Percentiles rank a stretch among this genome's conserved stretches.
phyloP scores from a whole-genome alignment of 2,329 filamentous ascomycete genomes.

The Alternaria alternata region DNA sequence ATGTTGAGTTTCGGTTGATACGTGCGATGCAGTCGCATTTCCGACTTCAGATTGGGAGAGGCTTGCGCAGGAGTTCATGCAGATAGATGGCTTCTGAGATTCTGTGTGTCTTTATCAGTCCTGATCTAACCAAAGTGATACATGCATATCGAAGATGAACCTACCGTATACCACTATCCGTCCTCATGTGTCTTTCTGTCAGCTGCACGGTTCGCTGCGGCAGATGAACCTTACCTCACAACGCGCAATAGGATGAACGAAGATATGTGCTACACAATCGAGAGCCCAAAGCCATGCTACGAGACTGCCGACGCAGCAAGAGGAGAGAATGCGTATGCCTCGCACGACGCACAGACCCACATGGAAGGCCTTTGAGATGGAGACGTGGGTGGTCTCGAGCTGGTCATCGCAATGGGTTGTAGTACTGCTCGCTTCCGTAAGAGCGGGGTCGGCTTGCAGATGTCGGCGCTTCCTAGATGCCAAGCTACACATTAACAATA shows the following conservation, averaged over 20 bases:
- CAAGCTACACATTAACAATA: conserved; percentile 10
- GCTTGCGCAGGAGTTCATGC: conserved; percentile 1
- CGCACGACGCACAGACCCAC: not conserved
- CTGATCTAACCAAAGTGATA: not conserved
- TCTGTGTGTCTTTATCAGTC: conserved; percentile 12
- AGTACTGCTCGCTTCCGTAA: conserved; percentile 16
- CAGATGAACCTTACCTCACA: not conserved
- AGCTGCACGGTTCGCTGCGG: not conserved
- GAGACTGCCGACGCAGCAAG: not conserved
- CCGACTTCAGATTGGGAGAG: not conserved
- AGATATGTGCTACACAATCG: not conserved
- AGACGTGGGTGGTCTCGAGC: not conserved
- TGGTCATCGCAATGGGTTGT: conserved; percentile 8
- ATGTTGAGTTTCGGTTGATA: not conserved
- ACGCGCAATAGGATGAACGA: not conserved
- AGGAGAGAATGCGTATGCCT: not conserved
- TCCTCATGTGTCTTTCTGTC: not conserved
- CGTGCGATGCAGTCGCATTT: not conserved
- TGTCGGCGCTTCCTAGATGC: conserved; percentile 12
- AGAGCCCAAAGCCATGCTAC: not conserved
- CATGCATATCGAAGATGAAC: not conserved
- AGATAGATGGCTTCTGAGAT: not conserved
- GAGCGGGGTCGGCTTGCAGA: conserved; percentile 17
- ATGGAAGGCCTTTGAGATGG: not conserved
- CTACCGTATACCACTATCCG: not conserved